Evolutionary conservation across 352 stramenopile genomes (phyloP).

Genomic region (Globisporangium splendens): DNA sequence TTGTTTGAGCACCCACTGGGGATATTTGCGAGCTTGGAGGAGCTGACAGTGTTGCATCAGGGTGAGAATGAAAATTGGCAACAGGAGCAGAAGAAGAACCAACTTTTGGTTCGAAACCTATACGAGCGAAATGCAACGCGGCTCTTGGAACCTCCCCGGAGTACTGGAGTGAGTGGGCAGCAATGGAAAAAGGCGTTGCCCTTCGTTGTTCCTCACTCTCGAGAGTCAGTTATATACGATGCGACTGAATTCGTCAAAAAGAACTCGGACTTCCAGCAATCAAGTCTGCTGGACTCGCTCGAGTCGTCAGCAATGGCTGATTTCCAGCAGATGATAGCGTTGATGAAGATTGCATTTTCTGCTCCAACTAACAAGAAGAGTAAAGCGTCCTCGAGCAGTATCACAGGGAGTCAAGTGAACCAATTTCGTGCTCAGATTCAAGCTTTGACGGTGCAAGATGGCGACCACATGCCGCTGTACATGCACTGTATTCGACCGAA

Average conservation of each 20-base stretch:
- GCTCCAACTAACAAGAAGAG: conserved; percentile 3
- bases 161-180: conserved; percentile 10
- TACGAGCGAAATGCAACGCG: conserved; percentile 42
- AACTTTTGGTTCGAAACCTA: conserved; percentile 62
- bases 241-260: conserved; percentile 65
- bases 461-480: conserved; percentile 33
- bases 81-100: conserved; percentile 63
- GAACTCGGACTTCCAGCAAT: conserved; percentile 57
- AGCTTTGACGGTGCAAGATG: conserved; percentile 15
- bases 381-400: background rate
- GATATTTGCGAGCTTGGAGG: conserved; percentile 65
- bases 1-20: conserved; percentile 53
- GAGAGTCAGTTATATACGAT: conserved; percentile 51
- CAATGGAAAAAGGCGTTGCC: conserved; percentile 15
- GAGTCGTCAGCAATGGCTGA: conserved; percentile 21
- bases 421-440: conserved; percentile 46
- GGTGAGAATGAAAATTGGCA: conserved; percentile 34
- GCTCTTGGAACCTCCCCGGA: conserved; percentile 21
- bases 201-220: conserved; percentile 50
- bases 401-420: conserved; percentile 17
- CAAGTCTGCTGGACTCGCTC: conserved; percentile 30
- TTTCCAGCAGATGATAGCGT: conserved; percentile 27
- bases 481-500: conserved; percentile 55
- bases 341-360: background rate
- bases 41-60: conserved; percentile 63